Conservation (phyloP, 495 filamentous ascomycete species). For the Jackrogersella multiformis region DNA sequence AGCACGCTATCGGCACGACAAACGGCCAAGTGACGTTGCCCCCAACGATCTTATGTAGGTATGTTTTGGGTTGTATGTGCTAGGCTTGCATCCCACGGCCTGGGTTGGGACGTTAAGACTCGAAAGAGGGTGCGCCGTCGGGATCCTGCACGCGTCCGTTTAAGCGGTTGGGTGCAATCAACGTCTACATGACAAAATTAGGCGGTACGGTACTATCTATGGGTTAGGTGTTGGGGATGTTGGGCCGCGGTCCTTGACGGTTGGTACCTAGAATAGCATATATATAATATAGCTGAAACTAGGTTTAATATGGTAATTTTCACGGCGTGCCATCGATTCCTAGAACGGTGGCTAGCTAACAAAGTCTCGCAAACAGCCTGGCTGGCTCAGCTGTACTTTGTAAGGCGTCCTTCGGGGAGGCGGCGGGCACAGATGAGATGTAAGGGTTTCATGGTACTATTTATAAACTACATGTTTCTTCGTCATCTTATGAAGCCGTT, state of each 20-base stretch:
- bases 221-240: slow-evolving; percentile 13
- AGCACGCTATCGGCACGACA: background rate
- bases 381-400: slow-evolving; percentile 13
- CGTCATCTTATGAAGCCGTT: slow-evolving; percentile 2
- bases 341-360: background rate
- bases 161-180: slow-evolving; percentile 1
- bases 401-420: slow-evolving; percentile 1
- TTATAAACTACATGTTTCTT: slow-evolving; percentile 20
- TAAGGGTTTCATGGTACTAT: slow-evolving; percentile 9
- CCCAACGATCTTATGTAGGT: background rate
- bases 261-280: slow-evolving; percentile 2
- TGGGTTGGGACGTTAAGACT: background rate
- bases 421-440: background rate
- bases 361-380: slow-evolving; percentile 5
- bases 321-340: slow-evolving; percentile 1
- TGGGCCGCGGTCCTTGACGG: background rate
- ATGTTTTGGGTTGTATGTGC: slow-evolving; percentile 6
- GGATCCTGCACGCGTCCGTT: slow-evolving; percentile 13
- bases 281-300: slow-evolving; percentile 21
- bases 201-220: background rate
- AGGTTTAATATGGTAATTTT: slow-evolving; percentile 15
- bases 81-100: slow-evolving; percentile 3
- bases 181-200: background rate
- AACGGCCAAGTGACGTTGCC: background rate
- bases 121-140: background rate